Conservation (phyloP, 2,329 filamentous ascomycete genomes). For the Eutypa lata region DNA sequence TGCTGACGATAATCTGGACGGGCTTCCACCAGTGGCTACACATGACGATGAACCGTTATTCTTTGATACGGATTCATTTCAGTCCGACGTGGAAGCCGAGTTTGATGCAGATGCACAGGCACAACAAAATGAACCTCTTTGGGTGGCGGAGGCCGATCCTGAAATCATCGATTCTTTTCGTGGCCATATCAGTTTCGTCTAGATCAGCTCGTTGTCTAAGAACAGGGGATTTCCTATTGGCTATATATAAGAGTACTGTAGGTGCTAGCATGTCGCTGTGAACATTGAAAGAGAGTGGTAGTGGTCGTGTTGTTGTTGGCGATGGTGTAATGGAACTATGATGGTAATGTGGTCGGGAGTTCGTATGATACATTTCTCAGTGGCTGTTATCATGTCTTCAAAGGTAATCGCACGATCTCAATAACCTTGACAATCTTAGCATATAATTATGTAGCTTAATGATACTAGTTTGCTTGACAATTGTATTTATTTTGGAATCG, state of each 20-base stretch:
- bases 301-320: too few relatives aligned
- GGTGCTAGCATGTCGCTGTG: too few relatives aligned
- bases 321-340: neutral
- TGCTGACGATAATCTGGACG: neutral
- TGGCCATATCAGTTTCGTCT: slow-evolving; percentile 1
- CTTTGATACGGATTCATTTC: neutral
- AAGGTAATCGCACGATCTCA: neutral
- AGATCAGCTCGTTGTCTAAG: too few relatives aligned
- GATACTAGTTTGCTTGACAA: neutral
- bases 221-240: too few relatives aligned
- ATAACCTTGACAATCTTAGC: too few relatives aligned
- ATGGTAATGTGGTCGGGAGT: neutral
- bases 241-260: too few relatives aligned
- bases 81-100: neutral
- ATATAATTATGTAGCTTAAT: neutral
- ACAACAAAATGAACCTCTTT: neutral
- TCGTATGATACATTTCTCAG: neutral
- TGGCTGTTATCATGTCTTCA: neutral
- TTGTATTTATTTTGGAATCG: too few relatives aligned
- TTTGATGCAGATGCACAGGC: neutral
- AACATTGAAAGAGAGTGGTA: too few relatives aligned
- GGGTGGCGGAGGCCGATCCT: slow-evolving; percentile 1
- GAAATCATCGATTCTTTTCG: slow-evolving; percentile 1
- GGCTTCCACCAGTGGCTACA: neutral
- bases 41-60: slow-evolving; percentile 1